A percentile compares a stretch with the other conserved stretches of the same genome.
Conservation (phyloP, 768 basidiomycete species). For the Xanthoconium purpureum region DNA sequence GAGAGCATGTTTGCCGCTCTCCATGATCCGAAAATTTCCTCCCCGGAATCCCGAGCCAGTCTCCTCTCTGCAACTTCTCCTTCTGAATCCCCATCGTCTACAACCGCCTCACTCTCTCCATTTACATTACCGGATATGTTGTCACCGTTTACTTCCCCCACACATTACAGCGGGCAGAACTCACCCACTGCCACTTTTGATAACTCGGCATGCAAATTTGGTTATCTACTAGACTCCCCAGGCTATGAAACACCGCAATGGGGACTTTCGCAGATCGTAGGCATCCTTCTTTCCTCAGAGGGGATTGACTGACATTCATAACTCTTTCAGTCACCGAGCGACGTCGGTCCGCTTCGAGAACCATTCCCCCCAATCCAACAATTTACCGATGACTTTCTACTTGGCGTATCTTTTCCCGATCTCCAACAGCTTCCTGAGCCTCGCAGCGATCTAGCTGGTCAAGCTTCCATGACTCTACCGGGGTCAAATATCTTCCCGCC, state of each 20-base stretch:
- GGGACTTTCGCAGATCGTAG: conserved; percentile 27
- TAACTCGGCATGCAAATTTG: conserved; percentile 13
- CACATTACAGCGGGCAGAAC: neutral
- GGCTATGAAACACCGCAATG: conserved; percentile 21
- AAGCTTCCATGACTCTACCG: neutral
- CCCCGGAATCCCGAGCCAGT: conserved; percentile 3
- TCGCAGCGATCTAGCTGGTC: neutral
- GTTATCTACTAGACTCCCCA: conserved; percentile 20
- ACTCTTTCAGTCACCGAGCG: conserved; percentile 27
- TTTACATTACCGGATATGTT: conserved; percentile 15
- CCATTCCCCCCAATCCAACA: neutral
- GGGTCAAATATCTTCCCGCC: neutral
- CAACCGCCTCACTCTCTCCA: conserved; percentile 13
- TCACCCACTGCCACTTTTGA: conserved; percentile 1
- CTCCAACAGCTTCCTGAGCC: neutral
- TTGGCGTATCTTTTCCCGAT: neutral
- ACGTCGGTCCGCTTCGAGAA: conserved; percentile 14
- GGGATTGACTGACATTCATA: conserved; percentile 1
- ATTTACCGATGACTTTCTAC: neutral
- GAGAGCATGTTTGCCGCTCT: conserved; percentile 15
- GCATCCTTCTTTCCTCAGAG: neutral
- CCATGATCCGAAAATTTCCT: neutral
- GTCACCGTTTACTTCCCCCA: conserved; percentile 12
- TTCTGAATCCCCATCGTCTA: conserved; percentile 1
- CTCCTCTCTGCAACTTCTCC: neutral